These are phyloP conservation scores for Chrysoporthe puriensis DNA, from an alignment of 2,329 filamentous ascomycete genomes.

Conservation along the genomic window DNA sequence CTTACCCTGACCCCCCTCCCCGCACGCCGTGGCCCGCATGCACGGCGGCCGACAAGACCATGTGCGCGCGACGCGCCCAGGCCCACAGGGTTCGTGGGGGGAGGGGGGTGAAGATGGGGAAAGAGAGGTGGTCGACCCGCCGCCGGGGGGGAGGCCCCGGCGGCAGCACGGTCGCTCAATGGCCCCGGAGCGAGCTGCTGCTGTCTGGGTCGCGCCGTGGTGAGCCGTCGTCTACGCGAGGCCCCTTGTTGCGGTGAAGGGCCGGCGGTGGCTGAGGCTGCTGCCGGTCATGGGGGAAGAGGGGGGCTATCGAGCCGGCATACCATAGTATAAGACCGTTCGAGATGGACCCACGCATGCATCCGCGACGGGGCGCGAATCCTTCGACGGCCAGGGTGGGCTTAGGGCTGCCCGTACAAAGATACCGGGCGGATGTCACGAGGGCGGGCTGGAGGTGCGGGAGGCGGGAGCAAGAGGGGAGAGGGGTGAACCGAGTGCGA, in stretches of 20 bases:
- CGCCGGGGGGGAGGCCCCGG: not conserved
- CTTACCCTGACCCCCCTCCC: not conserved
- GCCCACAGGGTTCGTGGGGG: not conserved
- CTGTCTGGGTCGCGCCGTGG: not conserved
- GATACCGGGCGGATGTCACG: too few species aligned
- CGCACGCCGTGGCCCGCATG: not conserved
- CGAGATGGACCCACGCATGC: too few species aligned
- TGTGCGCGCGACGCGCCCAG: not conserved
- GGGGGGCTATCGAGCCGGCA: not conserved
- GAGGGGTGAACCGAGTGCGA: too few species aligned
- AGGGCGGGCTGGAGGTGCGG: too few species aligned
- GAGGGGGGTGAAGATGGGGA: not conserved
- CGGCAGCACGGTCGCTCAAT: too few species aligned
- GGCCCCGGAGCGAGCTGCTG: not conserved
- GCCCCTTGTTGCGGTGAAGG: not conserved
- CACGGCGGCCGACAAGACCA: not conserved
- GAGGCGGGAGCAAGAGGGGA: not conserved
- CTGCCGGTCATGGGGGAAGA: not conserved
- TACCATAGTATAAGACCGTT: too few species aligned
- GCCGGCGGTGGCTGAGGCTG: not conserved
- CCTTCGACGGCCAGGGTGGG: too few species aligned
- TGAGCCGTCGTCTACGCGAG: not conserved
- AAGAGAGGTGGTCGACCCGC: not conserved
- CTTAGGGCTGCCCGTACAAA: not conserved
- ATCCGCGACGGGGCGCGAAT: too few species aligned